Conservation (phyloP, 768 basidiomycete species). For the Hydnomerulius pinastri region DNA sequence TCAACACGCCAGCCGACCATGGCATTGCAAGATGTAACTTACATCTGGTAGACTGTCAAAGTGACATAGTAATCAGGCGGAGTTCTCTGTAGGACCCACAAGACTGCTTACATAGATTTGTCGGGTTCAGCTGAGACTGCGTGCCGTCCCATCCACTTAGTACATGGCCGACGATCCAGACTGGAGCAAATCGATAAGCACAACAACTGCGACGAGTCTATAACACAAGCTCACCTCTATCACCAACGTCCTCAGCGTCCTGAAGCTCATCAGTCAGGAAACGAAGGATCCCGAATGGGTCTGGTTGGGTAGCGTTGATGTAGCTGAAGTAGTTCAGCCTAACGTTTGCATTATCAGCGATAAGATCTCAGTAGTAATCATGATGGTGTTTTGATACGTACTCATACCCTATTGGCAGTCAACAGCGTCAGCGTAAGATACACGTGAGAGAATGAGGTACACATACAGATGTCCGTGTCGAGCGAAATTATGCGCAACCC, state of each 20-base stretch:
- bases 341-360: not conserved
- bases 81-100: not conserved
- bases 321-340: conserved; percentile 50
- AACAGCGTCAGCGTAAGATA: not conserved
- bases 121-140: conserved; percentile 42
- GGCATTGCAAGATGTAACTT: not conserved
- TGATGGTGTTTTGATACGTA: conserved; percentile 15
- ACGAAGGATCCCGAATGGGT: conserved; percentile 49
- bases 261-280: conserved; percentile 56
- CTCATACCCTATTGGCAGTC: conserved; percentile 32
- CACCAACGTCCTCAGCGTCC: conserved; percentile 50
- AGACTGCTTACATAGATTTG: conserved; percentile 42
- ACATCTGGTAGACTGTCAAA: conserved; percentile 49
- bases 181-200: conserved; percentile 21
- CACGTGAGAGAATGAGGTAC: not conserved
- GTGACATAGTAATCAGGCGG: conserved; percentile 1
- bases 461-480: conserved; percentile 52
- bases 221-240: conserved; percentile 36
- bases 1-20: not conserved
- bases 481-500: conserved; percentile 52
- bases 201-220: not conserved
- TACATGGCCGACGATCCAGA: conserved; percentile 54
- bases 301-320: conserved; percentile 46
- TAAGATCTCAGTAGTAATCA: not conserved
- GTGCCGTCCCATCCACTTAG: conserved; percentile 48